These are phyloP conservation scores for Colletotrichum sp. DNA, from an alignment of 2,329 filamentous ascomycete species.

Conservation along the genomic window DNA sequence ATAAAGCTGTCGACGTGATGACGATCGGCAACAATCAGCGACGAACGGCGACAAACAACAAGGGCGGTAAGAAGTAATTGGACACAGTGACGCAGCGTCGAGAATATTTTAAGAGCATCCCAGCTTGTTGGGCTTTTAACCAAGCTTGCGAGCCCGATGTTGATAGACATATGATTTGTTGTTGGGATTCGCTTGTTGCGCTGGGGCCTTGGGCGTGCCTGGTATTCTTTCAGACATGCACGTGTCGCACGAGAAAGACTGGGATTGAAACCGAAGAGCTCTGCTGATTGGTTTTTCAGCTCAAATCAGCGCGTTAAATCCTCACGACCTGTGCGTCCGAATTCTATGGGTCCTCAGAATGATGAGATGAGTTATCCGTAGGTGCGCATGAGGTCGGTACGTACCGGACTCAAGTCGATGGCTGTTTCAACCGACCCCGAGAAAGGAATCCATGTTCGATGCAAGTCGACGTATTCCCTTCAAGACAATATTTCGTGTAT, in stretches of 20 bases:
- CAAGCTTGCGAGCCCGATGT: not conserved
- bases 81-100: not conserved
- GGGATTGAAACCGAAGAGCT: not conserved
- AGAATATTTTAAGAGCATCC: not conserved
- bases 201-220: not conserved
- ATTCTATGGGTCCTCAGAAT: not conserved
- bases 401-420: not conserved
- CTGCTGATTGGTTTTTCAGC: not conserved
- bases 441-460: too few relatives aligned
- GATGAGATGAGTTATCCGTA: not conserved
- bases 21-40: not conserved
- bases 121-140: not conserved
- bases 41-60: too few relatives aligned
- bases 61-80: not conserved
- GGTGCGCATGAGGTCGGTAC: not conserved
- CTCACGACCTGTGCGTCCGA: not conserved
- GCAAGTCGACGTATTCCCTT: too few relatives aligned
- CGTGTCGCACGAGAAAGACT: not conserved
- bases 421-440: not conserved
- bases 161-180: not conserved
- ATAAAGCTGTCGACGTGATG: not conserved
- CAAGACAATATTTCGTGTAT: too few relatives aligned
- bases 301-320: not conserved
- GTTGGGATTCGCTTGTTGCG: not conserved
- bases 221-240: not conserved